These are phyloP conservation scores for Amanita jacksonii DNA, from an alignment of 768 basidiomycete species.

Conservation along the genomic window DNA sequence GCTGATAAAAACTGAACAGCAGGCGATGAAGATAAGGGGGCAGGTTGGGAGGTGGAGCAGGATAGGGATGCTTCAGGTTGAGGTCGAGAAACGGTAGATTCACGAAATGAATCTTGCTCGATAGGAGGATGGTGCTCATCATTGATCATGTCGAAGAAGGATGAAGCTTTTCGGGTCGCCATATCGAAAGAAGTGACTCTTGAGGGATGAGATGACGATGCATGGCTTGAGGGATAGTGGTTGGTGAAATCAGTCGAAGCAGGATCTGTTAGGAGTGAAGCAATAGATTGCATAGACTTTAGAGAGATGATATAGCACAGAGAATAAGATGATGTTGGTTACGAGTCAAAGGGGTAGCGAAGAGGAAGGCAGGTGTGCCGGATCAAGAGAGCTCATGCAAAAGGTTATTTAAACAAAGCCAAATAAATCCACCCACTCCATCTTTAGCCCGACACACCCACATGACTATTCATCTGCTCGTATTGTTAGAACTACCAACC, in stretches of 20 bases:
- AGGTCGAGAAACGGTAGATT: conserved; percentile 28
- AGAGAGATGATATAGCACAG: no score
- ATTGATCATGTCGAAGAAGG: conserved; percentile 13
- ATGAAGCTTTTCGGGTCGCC: conserved; percentile 4
- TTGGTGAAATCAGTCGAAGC: conserved; percentile 8
- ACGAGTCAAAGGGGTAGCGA: background rate
- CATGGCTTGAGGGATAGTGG: conserved; percentile 10
- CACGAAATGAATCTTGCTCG: conserved; percentile 10
- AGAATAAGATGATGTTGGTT: no score
- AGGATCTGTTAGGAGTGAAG: conserved; percentile 9
- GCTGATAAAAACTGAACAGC: conserved; percentile 68
- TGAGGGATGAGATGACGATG: background rate
- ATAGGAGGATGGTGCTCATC: conserved; percentile 17
- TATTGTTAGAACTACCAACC: no score
- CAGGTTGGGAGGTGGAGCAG: conserved; percentile 3
- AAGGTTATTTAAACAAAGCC: conserved; percentile 4
- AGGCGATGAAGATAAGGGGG: conserved; percentile 38
- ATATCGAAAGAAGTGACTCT: background rate
- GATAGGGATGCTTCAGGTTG: conserved; percentile 9
- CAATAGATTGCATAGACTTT: conserved; percentile 19
- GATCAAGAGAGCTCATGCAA: background rate
- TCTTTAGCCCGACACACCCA: no score
- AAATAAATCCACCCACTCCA: no score
- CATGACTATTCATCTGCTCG: no score
- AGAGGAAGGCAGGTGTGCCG: background rate